Evolutionary conservation across 2,329 filamentous ascomycete species (phyloP), one percentile per base, ranked within the genome.

Genomic region (Paracoccidioides brasiliensis): DNA sequence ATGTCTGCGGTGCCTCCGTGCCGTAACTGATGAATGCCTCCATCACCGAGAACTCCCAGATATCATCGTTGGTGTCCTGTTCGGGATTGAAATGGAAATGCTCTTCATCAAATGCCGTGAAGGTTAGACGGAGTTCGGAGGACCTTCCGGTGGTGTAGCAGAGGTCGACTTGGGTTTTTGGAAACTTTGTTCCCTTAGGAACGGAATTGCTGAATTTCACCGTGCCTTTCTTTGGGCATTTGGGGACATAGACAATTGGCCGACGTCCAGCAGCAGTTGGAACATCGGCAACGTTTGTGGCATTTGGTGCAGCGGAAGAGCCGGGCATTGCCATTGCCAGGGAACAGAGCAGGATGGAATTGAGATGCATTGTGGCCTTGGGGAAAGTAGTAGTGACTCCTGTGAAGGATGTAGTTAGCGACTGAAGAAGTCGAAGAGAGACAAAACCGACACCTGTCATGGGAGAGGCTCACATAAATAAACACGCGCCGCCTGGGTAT

Each of bases 21-120:
- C 76, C 76, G 38, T 64, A 69, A 62, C 73, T 68, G 58, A 78
- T 70, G 61, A 78, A 78, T 9, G 71, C 70, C 60, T 78, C 76
- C 72, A 78, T 75, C 40, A 78, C 76, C 59, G 78, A 74, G 61
- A 78, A 78, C 54, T 70, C 60, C 68, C 71, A 78, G 52, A 79
- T 74, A 46, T 72, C 67, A 51, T 72, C 74, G 58, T 78, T 78
- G 45, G 69, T 77, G 54, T 63, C 68, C 41, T 61, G 59, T 0
- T 42, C 40, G 22, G 59, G 55, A 44, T 76, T 71, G 65, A 70
- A 78, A 67, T 70, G 77, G 61, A 74, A 78, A 62, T 71, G 70
- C 43, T 67, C 71, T 66, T 78, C 76, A 44, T 76, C 67, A 53
- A 69, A 62, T 3, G 76, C 76, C 2, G 67, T 76, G 58, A 78